phyloP scores from a whole-genome alignment of 1,284 basidiomycete species.

The Athelia psychrophila region DNA sequence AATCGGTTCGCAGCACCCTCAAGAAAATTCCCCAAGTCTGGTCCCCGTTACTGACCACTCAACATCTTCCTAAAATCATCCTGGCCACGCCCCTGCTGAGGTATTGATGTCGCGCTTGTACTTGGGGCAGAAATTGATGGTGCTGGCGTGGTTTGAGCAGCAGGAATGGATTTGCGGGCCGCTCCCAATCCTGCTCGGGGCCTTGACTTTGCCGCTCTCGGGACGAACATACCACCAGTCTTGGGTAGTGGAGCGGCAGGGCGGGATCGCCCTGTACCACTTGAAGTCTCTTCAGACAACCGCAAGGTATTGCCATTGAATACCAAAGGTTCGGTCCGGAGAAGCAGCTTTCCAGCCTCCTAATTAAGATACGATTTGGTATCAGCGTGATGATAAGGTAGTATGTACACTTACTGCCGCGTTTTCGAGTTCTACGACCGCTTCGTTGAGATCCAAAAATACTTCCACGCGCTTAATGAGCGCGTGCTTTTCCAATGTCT shows the following conservation, averaged over 20 bases:
- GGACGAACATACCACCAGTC: slow-evolving; percentile 55
- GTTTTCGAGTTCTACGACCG: slow-evolving; percentile 74
- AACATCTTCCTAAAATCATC: slow-evolving; percentile 83
- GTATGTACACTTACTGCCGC: slow-evolving; percentile 54
- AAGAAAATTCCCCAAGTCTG: too few relatives aligned
- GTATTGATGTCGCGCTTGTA: slow-evolving; percentile 10
- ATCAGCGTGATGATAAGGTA: neutral
- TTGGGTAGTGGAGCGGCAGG: slow-evolving; percentile 36
- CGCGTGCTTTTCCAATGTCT: slow-evolving; percentile 77
- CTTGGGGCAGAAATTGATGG: slow-evolving; percentile 15
- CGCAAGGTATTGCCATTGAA: slow-evolving; percentile 59
- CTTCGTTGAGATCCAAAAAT: slow-evolving; percentile 64
- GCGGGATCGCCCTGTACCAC: slow-evolving; percentile 28
- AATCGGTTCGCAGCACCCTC: too few relatives aligned
- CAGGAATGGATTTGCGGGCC: slow-evolving; percentile 29
- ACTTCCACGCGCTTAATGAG: slow-evolving; percentile 76
- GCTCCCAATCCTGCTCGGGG: slow-evolving; percentile 70
- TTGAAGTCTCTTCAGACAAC: slow-evolving; percentile 50
- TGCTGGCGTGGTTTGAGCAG: slow-evolving; percentile 17
- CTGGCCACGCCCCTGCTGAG: slow-evolving; percentile 49
- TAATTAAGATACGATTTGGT: slow-evolving; percentile 25
- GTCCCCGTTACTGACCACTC: slow-evolving; percentile 14
- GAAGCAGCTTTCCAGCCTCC: slow-evolving; percentile 78
- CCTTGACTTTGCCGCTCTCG: slow-evolving; percentile 57
- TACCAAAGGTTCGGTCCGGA: slow-evolving; percentile 64